Percentiles rank a stretch among this genome's conserved stretches.
Conservation (phyloP, 163 green algal genomes). For the Scenedesmus sp. region DNA sequence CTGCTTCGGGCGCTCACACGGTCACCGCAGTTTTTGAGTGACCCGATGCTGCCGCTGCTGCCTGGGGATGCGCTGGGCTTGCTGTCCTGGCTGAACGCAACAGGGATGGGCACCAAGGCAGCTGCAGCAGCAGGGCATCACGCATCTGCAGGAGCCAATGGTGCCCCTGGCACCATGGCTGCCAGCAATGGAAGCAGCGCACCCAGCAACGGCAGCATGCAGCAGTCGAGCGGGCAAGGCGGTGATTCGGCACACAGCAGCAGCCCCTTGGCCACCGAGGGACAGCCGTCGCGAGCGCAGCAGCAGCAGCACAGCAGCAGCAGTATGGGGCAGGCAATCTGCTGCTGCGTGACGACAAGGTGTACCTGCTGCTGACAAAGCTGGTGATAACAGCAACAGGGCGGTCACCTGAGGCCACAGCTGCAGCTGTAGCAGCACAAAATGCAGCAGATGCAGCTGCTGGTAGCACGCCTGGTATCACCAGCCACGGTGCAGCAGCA, state of each 20-base stretch:
- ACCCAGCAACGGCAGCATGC: background rate
- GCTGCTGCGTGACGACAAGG: constrained; percentile 51
- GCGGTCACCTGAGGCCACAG: background rate
- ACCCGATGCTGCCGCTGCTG: constrained; percentile 56
- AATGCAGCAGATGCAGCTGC: background rate
- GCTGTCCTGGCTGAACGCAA: constrained; percentile 52
- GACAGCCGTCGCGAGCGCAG: background rate
- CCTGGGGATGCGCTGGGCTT: constrained; percentile 45
- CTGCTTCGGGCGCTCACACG: constrained; percentile 44
- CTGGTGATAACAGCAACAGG: constrained; percentile 47
- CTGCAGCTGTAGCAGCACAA: background rate
- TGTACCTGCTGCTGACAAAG: constrained; percentile 55
- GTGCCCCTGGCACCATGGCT: background rate
- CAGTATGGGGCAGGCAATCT: background rate
- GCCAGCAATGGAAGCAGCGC: background rate
- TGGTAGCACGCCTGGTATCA: background rate
- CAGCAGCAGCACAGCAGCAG: constrained; percentile 23
- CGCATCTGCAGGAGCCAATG: background rate
- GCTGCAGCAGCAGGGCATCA: background rate
- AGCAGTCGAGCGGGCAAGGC: background rate
- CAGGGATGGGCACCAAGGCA: background rate
- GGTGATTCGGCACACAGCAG: background rate
- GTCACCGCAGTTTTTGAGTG: background rate
- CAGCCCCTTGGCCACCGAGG: background rate
- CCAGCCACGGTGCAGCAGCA: background rate